phyloP scores from a whole-genome alignment of 2,329 filamentous ascomycete species.

The Aspergillus pseudoviridinutans region DNA sequence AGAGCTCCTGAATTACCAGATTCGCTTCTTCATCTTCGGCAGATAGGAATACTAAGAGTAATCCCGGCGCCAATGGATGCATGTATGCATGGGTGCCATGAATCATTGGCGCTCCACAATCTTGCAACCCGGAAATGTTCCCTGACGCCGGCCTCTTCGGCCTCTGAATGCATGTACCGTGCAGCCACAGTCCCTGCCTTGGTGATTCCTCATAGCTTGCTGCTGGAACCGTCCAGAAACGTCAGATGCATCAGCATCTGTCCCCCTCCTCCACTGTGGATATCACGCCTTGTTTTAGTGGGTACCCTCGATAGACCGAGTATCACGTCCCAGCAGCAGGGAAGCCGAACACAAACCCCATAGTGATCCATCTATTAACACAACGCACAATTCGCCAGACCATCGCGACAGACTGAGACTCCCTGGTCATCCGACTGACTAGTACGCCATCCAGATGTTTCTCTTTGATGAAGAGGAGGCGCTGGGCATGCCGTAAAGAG shows the following conservation, averaged over 20 bases:
- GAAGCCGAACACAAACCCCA: neutral
- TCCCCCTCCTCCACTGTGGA: neutral
- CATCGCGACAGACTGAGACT: neutral
- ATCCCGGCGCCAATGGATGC: neutral
- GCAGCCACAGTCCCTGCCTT: neutral
- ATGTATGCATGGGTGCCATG: neutral
- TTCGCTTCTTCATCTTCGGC: conserved; percentile 1
- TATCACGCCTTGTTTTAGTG: neutral
- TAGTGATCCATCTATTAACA: neutral
- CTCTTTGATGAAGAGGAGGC: neutral
- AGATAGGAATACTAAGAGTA: neutral
- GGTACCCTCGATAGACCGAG: neutral
- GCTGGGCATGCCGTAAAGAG: neutral
- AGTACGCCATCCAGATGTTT: neutral
- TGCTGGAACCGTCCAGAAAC: neutral
- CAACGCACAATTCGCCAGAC: neutral
- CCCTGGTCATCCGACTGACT: neutral
- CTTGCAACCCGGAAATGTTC: neutral
- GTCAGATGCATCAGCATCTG: neutral
- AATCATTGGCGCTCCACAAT: neutral
- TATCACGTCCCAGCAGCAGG: neutral
- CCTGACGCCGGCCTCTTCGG: neutral
- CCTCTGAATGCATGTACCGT: neutral
- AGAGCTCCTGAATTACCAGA: conserved; percentile 3
- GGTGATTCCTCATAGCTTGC: neutral